Percentiles rank a stretch among this genome's conserved stretches.
Evolutionary conservation across 2,329 filamentous ascomycete genomes (phyloP).

Genomic region (Pseudopithomyces maydicus): DNA sequence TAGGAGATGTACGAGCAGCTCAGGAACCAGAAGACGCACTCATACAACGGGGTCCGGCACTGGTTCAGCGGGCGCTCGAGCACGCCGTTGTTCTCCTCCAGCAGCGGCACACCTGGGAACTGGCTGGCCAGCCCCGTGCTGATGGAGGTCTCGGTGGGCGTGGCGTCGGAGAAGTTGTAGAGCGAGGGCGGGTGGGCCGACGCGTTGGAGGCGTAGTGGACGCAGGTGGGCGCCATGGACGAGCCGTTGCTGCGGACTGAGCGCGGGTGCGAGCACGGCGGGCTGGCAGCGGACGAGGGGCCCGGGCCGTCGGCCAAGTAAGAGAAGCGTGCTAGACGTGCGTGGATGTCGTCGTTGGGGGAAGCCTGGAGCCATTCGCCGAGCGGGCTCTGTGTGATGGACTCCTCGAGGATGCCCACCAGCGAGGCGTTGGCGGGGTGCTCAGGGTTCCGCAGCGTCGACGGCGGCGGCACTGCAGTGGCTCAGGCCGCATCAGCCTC

Average conservation of each 20-base stretch:
- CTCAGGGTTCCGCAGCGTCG: slow-evolving; percentile 3
- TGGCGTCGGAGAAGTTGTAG: slow-evolving; percentile 26
- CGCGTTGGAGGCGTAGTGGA: slow-evolving; percentile 29
- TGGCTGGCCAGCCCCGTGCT: slow-evolving; percentile 26
- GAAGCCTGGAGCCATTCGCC: slow-evolving; percentile 31
- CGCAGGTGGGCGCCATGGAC: slow-evolving; percentile 39
- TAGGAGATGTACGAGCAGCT: slow-evolving; percentile 26
- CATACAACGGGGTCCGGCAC: slow-evolving; percentile 20
- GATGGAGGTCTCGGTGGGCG: slow-evolving; percentile 31
- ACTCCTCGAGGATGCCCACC: slow-evolving; percentile 26
- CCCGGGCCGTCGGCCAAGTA: slow-evolving; percentile 16
- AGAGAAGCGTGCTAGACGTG: slow-evolving; percentile 32
- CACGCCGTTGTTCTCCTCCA: slow-evolving; percentile 29
- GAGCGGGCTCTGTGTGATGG: slow-evolving; percentile 22
- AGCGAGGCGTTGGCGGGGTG: slow-evolving; percentile 19
- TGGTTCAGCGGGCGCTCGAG: slow-evolving; percentile 22
- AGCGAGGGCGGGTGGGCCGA: slow-evolving; percentile 28
- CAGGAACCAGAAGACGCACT: slow-evolving; percentile 36
- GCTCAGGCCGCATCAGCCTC: slow-evolving; percentile 21
- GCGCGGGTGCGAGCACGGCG: slow-evolving; percentile 17
- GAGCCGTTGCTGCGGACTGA: slow-evolving; percentile 21
- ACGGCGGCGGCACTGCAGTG: slow-evolving; percentile 12
- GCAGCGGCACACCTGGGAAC: slow-evolving; percentile 24
- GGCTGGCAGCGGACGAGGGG: slow-evolving; percentile 13
- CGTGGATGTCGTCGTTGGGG: slow-evolving; percentile 29